These are phyloP conservation scores for Gaeumannomyces tritici DNA, from an alignment of 2,329 filamentous ascomycete species.

Conservation along the genomic window DNA sequence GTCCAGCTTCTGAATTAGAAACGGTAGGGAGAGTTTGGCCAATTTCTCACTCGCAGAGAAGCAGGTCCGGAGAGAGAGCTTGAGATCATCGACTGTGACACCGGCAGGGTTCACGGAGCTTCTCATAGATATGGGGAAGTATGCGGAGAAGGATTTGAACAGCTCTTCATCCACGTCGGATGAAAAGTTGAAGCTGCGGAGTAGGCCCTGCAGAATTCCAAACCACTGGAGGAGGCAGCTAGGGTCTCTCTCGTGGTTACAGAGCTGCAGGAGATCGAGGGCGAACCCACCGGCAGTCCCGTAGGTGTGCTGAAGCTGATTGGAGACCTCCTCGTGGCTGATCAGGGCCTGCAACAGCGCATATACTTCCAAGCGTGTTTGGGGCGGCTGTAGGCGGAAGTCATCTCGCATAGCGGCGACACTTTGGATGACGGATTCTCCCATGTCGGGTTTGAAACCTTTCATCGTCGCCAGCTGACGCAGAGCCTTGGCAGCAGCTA, in stretches of 20 bases:
- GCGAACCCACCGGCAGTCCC: slow-evolving; percentile 36
- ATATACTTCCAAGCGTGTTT: slow-evolving; percentile 43
- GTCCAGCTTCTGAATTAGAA: slow-evolving; percentile 46
- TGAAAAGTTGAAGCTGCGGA: slow-evolving; percentile 23
- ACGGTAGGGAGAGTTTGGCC: slow-evolving; percentile 37
- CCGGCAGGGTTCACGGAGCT: slow-evolving; percentile 36
- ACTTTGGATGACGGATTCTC: slow-evolving; percentile 36
- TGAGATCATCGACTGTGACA: slow-evolving; percentile 47
- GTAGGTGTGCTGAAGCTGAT: slow-evolving; percentile 33
- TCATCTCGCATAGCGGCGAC: slow-evolving; percentile 44
- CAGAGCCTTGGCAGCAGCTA: slow-evolving; percentile 43
- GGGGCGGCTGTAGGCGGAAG: slow-evolving; percentile 41
- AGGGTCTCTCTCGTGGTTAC: slow-evolving; percentile 45
- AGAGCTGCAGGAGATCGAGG: slow-evolving; percentile 38
- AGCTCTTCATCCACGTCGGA: slow-evolving; percentile 36
- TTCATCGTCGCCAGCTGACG: slow-evolving; percentile 38
- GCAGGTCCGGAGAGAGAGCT: slow-evolving; percentile 40
- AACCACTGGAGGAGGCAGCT: slow-evolving; percentile 50
- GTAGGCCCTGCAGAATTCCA: slow-evolving; percentile 26
- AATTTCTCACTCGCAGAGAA: slow-evolving; percentile 41
- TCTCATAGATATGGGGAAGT: slow-evolving; percentile 50
- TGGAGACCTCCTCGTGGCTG: slow-evolving; percentile 28
- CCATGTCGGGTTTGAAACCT: slow-evolving; percentile 38
- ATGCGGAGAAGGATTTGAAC: slow-evolving; percentile 47
- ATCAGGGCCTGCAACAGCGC: slow-evolving; percentile 35